phyloP scores from a whole-genome alignment of 495 filamentous ascomycete genomes.

The Aspergillus leporis region DNA sequence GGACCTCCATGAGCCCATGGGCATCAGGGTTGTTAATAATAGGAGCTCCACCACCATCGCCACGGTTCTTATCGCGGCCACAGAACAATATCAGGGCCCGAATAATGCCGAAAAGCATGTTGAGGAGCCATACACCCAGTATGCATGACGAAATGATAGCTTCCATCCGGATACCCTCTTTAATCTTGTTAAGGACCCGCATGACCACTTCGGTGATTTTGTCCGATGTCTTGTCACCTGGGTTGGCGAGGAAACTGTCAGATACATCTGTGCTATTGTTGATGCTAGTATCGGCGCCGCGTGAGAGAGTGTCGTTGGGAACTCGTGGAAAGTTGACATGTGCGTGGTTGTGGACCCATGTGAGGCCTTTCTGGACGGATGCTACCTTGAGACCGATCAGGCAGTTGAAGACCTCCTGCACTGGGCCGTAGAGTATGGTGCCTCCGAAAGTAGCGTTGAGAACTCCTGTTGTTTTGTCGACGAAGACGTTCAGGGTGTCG shows the following conservation, averaged over 20 bases:
- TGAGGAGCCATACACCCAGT: slow-evolving; percentile 71
- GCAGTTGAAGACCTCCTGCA: slow-evolving; percentile 73
- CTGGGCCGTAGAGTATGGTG: slow-evolving; percentile 71
- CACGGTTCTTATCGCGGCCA: slow-evolving; percentile 42
- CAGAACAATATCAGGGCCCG: slow-evolving; percentile 58
- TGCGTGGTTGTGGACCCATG: slow-evolving; percentile 85
- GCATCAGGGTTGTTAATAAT: slow-evolving; percentile 15
- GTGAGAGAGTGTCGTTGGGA: slow-evolving; percentile 77
- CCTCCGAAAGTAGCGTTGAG: slow-evolving; percentile 77
- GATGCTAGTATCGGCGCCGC: slow-evolving; percentile 67
- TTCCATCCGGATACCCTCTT: slow-evolving; percentile 66
- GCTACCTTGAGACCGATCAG: slow-evolving; percentile 74
- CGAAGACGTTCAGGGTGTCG: slow-evolving; percentile 78
- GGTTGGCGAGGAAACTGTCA: slow-evolving; percentile 73
- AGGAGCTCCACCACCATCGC: slow-evolving; percentile 47
- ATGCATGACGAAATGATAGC: slow-evolving; percentile 73
- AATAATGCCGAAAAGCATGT: slow-evolving; percentile 70
- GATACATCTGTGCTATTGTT: slow-evolving; percentile 38
- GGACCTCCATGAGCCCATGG: slow-evolving; percentile 34
- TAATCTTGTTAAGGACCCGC: slow-evolving; percentile 62
- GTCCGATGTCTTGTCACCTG: slow-evolving; percentile 67
- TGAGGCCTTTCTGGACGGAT: slow-evolving; percentile 77
- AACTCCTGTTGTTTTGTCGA: slow-evolving; percentile 67
- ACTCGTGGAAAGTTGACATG: slow-evolving; percentile 79
- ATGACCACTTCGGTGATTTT: slow-evolving; percentile 76